Base-by-base conservation (phyloP, 495 filamentous ascomycete species). In the Podospora comata region DNA sequence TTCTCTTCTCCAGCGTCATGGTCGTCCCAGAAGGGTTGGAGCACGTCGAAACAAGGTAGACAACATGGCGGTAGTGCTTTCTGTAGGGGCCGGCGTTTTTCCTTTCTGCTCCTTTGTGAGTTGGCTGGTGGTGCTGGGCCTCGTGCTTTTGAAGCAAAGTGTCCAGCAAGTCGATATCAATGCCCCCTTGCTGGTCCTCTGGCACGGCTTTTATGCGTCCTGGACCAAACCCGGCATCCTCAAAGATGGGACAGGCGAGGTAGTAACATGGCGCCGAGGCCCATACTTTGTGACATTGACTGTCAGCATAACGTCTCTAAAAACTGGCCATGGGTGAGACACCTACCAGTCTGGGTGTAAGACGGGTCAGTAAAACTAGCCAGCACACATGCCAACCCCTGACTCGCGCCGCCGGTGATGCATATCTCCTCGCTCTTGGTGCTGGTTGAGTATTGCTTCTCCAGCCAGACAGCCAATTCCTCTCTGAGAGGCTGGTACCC, bases 41-140 rank as follows among this genome's bases (percentile, higher is more conserved):
- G 74, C 91, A 93, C 0, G 91, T 93, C 0, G 93, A 91, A 4
- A 93, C 91, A 20, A 85, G 86, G 74, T 97, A 97, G 71, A 97
- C 88, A 69, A 97, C 74, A 73, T 95, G 91, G 34, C 86, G 86
- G 77, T 97, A 97, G 67, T 90, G 85, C 73, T 91, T 93, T 62
- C 79, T 76, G 70, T 81, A 81, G 16, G 78, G 78, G 18, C 65
- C 69, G 16, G 68, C 69, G 20, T 62, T 27, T 68, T 84, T 84
- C 67, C 74, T 44, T 18, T 61, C 30, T 48, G 39, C 48, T 39
- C 26, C 11, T 32, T 6, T 7, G 1, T 5, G 18, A 15, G 32
- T 58, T 28, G 23, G 58, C 4, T 59, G 16, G 39, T 44, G 2
- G 53, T 16, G 39, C n/a, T 72, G 69, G 58, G 76, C 76, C 60